Evolutionary conservation across 345 rosid species (phyloP).

Genomic region (Gossypium herbaceum): DNA sequence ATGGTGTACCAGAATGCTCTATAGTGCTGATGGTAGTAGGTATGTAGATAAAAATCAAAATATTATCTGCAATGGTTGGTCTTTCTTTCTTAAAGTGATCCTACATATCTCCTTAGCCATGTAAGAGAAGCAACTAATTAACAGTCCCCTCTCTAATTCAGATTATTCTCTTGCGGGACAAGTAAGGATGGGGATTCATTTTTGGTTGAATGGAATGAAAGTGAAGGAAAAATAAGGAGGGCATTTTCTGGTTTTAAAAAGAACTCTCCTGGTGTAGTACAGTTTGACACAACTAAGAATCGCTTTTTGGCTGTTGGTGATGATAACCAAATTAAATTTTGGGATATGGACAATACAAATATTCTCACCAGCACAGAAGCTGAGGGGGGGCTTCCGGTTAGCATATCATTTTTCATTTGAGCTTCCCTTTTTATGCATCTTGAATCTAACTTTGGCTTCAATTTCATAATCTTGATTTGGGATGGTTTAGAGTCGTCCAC

Average conservation of each 20-base stretch:
- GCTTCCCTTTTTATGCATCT: neutral
- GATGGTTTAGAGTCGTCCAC: constrained; percentile 44
- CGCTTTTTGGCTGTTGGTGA: constrained; percentile 71
- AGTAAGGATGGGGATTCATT: constrained; percentile 76
- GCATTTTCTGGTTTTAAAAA: constrained; percentile 59
- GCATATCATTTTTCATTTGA: constrained; percentile 19
- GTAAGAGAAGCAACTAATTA: constrained; percentile 1
- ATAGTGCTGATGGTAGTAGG: constrained; percentile 93
- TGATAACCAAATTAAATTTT: constrained; percentile 56
- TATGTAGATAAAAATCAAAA: constrained; percentile 21
- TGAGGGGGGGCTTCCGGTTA: constrained; percentile 65
- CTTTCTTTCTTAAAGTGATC: neutral
- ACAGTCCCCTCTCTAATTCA: constrained; percentile 16
- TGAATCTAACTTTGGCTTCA: neutral
- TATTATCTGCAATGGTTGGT: neutral
- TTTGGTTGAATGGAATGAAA: constrained; percentile 80
- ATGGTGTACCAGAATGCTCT: constrained; percentile 80
- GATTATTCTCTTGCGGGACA: constrained; percentile 79
- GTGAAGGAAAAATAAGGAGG: constrained; percentile 69
- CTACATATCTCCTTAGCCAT: neutral
- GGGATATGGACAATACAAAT: constrained; percentile 69
- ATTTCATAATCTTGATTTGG: constrained; percentile 17
- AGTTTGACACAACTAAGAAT: constrained; percentile 65
- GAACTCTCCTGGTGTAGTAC: constrained; percentile 54
- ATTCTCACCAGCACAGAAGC: constrained; percentile 53